phyloP scores from a whole-genome alignment of 1,284 basidiomycete genomes.

The Coriolopsis trogii region DNA sequence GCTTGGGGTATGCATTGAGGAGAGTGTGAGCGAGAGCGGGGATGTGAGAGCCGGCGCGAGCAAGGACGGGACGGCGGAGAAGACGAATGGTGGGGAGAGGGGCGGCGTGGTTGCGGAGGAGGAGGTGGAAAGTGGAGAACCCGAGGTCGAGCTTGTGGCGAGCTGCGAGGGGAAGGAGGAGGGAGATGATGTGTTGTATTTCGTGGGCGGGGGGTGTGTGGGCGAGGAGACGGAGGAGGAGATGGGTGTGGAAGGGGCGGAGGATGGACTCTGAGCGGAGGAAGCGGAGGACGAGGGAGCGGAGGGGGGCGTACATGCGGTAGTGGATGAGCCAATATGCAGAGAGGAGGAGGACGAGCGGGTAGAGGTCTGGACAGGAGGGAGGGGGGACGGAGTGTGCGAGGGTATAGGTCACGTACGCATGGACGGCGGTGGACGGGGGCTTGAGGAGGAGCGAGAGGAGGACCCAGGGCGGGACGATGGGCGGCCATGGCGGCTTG shows the following conservation, averaged over 20 bases:
- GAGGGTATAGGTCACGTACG: conserved; percentile 41
- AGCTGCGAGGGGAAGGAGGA: conserved; percentile 34
- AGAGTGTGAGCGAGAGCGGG: conserved; percentile 13
- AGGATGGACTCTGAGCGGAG: conserved; percentile 39
- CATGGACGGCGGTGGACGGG: conserved; percentile 45
- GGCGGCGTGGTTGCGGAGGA: conserved; percentile 7
- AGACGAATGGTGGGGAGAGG: neutral
- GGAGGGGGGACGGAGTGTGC: conserved; percentile 40
- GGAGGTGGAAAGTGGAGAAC: conserved; percentile 3
- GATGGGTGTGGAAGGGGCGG: conserved; percentile 36
- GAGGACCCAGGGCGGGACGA: conserved; percentile 52
- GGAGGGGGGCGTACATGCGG: conserved; percentile 46
- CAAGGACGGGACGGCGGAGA: conserved; percentile 11
- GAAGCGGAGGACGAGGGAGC: conserved; percentile 47
- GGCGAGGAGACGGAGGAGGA: conserved; percentile 58
- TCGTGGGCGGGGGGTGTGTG: conserved; percentile 2
- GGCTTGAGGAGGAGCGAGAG: conserved; percentile 53
- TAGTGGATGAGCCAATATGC: conserved; percentile 53
- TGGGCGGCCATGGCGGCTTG: conserved; percentile 10
- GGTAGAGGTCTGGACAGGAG: conserved; percentile 37
- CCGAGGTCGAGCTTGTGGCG: conserved; percentile 3
- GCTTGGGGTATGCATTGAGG: no score
- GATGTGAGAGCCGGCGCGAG: conserved; percentile 6
- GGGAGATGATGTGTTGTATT: conserved; percentile 1
- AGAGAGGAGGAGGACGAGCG: conserved; percentile 49